A percentile compares a stretch with the other conserved stretches of the same genome.
phyloP scores from a whole-genome alignment of 371 early-diverging fungal species.

The Mortierella sp. region DNA sequence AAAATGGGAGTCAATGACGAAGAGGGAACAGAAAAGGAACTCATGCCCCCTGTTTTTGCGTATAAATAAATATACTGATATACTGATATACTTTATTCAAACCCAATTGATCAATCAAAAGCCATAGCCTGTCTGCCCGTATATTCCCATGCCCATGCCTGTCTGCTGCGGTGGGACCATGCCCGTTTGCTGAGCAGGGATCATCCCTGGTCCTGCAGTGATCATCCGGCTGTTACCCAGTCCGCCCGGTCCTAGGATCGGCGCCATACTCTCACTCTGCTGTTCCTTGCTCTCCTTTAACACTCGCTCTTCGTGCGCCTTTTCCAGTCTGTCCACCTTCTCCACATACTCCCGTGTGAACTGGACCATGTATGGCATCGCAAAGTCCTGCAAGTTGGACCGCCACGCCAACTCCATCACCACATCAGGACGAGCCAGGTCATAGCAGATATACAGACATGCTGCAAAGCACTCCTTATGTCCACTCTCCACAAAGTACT shows the following conservation, averaged over 20 bases:
- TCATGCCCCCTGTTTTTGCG: too few relatives aligned
- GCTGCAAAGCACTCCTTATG: conserved; percentile 95
- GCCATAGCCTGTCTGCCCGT: conserved; percentile 1
- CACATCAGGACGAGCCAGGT: conserved; percentile 91
- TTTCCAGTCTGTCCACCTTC: conserved; percentile 65
- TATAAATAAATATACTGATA: too few relatives aligned
- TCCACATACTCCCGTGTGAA: conserved; percentile 81
- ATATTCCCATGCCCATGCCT: conserved; percentile 30
- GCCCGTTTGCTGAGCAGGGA: conserved; percentile 39
- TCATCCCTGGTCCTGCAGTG: conserved; percentile 53
- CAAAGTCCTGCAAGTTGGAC: conserved; percentile 86
- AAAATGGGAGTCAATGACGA: not conserved
- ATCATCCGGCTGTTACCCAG: conserved; percentile 55
- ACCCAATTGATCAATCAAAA: not conserved
- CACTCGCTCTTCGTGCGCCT: conserved; percentile 42
- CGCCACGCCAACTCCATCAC: conserved; percentile 96
- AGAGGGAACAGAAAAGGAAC: too few relatives aligned
- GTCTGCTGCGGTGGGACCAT: too few relatives aligned
- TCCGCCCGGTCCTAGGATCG: conserved; percentile 54
- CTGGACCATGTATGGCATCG: conserved; percentile 97
- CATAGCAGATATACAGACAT: conserved; percentile 92
- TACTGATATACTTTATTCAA: not conserved
- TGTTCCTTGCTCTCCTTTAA: conserved; percentile 46
- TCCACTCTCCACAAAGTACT: conserved; percentile 92
- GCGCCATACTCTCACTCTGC: conserved; percentile 15